A percentile compares a stretch with the other conserved stretches of the same genome.
These are phyloP conservation scores for Bruguiera hainesii DNA, from an alignment of 441 rosid species.

Conservation along the genomic window DNA sequence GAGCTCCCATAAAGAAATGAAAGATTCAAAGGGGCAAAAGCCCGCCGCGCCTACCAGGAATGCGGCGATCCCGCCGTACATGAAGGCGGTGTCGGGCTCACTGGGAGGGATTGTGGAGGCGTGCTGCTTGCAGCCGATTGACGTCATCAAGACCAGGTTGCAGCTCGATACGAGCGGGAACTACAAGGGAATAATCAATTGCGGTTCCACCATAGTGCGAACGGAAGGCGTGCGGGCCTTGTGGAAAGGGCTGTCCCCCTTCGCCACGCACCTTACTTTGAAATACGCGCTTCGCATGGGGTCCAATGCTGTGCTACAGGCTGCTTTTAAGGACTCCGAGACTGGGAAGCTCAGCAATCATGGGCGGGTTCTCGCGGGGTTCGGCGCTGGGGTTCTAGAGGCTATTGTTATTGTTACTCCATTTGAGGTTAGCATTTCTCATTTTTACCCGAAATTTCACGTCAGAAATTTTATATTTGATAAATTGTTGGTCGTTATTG, in stretches of 20 bases:
- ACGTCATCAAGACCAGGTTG: constrained; percentile 89
- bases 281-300: constrained; percentile 93
- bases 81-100: constrained; percentile 91
- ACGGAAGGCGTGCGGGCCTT: constrained; percentile 85
- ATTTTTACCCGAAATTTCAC: too few relatives aligned
- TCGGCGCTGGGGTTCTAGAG: constrained; percentile 95
- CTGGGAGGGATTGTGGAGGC: constrained; percentile 89
- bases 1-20: not conserved
- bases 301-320: constrained; percentile 75
- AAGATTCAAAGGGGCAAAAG: not conserved
- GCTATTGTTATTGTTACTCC: constrained; percentile 92
- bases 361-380: constrained; percentile 67
- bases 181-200: constrained; percentile 78
- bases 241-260: constrained; percentile 97
- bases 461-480: not conserved
- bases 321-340: constrained; percentile 68
- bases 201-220: constrained; percentile 59
- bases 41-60: constrained; percentile 14
- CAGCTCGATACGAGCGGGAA: constrained; percentile 69
- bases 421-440: constrained; percentile 53
- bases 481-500: not conserved
- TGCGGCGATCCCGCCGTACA: constrained; percentile 60
- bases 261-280: constrained; percentile 87
- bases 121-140: constrained; percentile 85
- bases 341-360: constrained; percentile 63